phyloP scores from a whole-genome alignment of 352 stramenopile species.

The Thalassiosira mediterranea region DNA sequence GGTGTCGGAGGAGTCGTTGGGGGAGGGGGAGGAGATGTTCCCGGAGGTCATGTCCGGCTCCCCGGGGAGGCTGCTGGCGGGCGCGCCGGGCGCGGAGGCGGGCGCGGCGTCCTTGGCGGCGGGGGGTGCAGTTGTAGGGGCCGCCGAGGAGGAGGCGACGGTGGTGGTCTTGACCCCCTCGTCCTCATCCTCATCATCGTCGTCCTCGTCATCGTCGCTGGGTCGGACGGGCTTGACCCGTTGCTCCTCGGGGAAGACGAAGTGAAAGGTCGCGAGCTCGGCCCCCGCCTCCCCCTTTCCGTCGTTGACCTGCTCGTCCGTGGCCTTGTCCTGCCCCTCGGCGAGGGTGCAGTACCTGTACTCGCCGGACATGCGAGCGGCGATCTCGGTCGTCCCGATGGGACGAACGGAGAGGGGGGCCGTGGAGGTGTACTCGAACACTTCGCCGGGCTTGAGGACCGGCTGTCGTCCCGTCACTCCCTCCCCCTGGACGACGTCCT shows the following conservation, averaged over 20 bases:
- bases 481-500: conserved; percentile 84
- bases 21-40: conserved; percentile 50
- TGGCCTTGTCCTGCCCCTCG: conserved; percentile 65
- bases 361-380: conserved; percentile 75
- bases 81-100: conserved; percentile 27
- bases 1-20: conserved; percentile 71
- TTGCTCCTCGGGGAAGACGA: conserved; percentile 81
- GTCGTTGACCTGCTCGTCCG: conserved; percentile 70
- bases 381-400: conserved; percentile 79
- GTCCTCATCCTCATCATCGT: conserved; percentile 74
- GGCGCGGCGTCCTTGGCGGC: conserved; percentile 7
- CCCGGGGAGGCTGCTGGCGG: conserved; percentile 64
- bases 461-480: conserved; percentile 86
- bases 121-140: conserved; percentile 15
- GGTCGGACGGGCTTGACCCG: conserved; percentile 67
- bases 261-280: conserved; percentile 76
- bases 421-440: conserved; percentile 86
- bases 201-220: conserved; percentile 76
- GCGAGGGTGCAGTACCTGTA: conserved; percentile 70
- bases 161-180: conserved; percentile 13
- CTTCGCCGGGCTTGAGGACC: conserved; percentile 85
- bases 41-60: conserved; percentile 80
- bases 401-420: conserved; percentile 77
- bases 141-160: conserved; percentile 5
- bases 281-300: conserved; percentile 65